phyloP scores from a whole-genome alignment of 139 green algal genomes.

The Micractinium sp. region DNA sequence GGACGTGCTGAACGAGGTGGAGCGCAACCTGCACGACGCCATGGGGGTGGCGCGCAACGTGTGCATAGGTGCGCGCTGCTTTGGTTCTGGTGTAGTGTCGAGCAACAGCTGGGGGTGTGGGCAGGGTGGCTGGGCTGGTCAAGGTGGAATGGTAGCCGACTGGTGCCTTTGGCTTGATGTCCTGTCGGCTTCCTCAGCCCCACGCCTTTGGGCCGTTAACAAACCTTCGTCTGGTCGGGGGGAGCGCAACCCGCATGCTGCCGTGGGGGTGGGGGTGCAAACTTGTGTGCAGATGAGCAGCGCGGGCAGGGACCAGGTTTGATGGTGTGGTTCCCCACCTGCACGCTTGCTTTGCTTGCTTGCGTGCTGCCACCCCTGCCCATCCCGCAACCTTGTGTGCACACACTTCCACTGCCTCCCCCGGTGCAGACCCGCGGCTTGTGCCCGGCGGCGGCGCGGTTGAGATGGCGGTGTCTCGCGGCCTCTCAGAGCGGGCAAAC shows the following conservation, averaged over 20 bases:
- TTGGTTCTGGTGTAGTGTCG: neutral
- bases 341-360: too few relatives aligned
- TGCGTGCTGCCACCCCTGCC: neutral
- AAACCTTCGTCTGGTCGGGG: too few relatives aligned
- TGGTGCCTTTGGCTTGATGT: too few relatives aligned
- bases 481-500: conserved; percentile 64
- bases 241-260: too few relatives aligned
- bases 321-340: neutral
- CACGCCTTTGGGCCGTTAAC: too few relatives aligned
- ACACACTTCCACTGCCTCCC: neutral
- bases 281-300: too few relatives aligned
- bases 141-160: too few relatives aligned
- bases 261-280: too few relatives aligned
- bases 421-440: conserved; percentile 78
- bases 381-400: neutral
- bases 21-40: conserved; percentile 93
- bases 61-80: conserved; percentile 40
- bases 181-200: too few relatives aligned
- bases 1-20: conserved; percentile 97
- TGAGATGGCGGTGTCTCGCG: conserved; percentile 93
- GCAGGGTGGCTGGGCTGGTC: neutral
- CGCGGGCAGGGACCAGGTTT: too few relatives aligned
- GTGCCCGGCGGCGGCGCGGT: conserved; percentile 96
- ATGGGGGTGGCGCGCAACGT: conserved; percentile 99
- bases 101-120: neutral